These are phyloP conservation scores for Colletotrichum euphorbiae DNA, from an alignment of 2,329 filamentous ascomycete species.

Conservation along the genomic window DNA sequence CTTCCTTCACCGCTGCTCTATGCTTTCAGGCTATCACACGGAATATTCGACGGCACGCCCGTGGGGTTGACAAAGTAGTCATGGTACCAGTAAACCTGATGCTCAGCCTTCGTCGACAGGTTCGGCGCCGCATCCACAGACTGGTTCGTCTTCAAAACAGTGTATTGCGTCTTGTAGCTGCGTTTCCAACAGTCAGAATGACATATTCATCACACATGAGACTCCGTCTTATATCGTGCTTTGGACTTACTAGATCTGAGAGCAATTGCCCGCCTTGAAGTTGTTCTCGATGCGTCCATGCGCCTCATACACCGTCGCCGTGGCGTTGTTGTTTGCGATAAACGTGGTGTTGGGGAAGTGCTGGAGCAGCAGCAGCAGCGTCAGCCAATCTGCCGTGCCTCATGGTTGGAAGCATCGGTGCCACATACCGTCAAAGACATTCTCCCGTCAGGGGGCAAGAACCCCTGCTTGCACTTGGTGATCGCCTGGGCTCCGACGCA, in stretches of 20 bases:
- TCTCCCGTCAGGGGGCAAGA: conserved; percentile 28
- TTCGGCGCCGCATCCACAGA: conserved; percentile 26
- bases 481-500: conserved; percentile 32
- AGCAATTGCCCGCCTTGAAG: conserved; percentile 34
- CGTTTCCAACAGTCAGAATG: background rate
- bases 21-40: conserved; percentile 24
- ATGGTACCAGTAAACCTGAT: conserved; percentile 36
- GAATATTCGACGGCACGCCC: conserved; percentile 26
- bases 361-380: background rate
- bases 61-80: conserved; percentile 34
- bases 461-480: conserved; percentile 30
- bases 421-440: conserved; percentile 27
- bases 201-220: accelerated
- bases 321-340: conserved; percentile 20
- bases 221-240: no score
- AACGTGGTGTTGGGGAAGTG: conserved; percentile 35
- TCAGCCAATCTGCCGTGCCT: background rate
- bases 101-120: conserved; percentile 17
- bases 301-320: conserved; percentile 29
- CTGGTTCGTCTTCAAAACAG: conserved; percentile 20
- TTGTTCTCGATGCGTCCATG: conserved; percentile 31
- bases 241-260: conserved; percentile 30
- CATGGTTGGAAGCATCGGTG: no score
- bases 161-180: conserved; percentile 38
- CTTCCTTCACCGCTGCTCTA: background rate